A percentile compares a stretch with the other conserved stretches of the same genome.
phyloP scores from a whole-genome alignment of 805 yeast genomes.

The Saccharomycopsis schoenii region DNA sequence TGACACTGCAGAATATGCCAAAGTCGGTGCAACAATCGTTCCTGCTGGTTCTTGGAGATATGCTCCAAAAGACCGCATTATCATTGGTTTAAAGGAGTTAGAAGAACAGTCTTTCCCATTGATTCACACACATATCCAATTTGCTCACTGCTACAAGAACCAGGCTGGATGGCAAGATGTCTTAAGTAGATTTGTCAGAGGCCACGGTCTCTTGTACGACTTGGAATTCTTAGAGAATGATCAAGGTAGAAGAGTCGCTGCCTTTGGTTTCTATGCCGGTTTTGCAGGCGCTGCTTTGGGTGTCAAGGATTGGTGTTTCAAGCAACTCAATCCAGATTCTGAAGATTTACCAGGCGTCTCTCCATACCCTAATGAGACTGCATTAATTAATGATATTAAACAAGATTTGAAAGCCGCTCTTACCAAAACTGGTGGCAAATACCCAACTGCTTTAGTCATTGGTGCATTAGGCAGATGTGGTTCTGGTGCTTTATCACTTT shows the following conservation, averaged over 20 bases:
- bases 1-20: conserved; percentile 60
- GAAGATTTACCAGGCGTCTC: conserved; percentile 69
- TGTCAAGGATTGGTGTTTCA: conserved; percentile 87
- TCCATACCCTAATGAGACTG: conserved; percentile 75
- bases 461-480: conserved; percentile 99
- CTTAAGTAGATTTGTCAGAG: conserved; percentile 77
- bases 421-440: conserved; percentile 42
- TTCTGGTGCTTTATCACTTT: conserved; percentile 85
- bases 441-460: conserved; percentile 77
- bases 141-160: conserved; percentile 97
- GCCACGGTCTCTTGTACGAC: conserved; percentile 86
- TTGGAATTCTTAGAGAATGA: conserved; percentile 91
- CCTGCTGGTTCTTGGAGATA: conserved; percentile 88
- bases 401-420: conserved; percentile 41
- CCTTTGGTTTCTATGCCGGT: conserved; percentile 99
- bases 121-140: conserved; percentile 92
- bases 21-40: conserved; percentile 78
- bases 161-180: conserved; percentile 98
- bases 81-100: conserved; percentile 89
- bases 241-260: conserved; percentile 97
- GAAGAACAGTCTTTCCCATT: conserved; percentile 85
- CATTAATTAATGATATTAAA: conserved; percentile 63
- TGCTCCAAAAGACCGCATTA: conserved; percentile 86
- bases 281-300: conserved; percentile 99
- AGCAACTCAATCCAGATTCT: conserved; percentile 51